Base-by-base conservation (phyloP, 2,329 filamentous ascomycete species). In the Diaporthe destruens region DNA sequence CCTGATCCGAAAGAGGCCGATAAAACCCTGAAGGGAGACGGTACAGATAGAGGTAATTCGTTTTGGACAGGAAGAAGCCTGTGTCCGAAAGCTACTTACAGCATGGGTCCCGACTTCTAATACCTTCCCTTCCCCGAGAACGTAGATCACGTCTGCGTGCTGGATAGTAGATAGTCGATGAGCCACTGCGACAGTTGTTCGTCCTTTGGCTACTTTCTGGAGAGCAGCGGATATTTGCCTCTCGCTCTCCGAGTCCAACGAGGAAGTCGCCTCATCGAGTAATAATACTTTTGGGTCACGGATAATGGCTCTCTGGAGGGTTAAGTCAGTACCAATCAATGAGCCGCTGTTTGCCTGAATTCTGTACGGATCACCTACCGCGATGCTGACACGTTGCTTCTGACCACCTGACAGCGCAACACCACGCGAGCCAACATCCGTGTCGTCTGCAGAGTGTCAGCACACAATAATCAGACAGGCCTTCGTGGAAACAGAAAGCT, bases 121-220 rank as follows among this genome's bases (percentile, higher is more conserved):
- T 55, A 90, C 82, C 75, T 84, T 87, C 32, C 91, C 90, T 74
- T 91, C 87, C 14, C 92, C 92, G 61, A 96, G 89, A 0, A 96
- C 93, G 77, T 93, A 94, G 54, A 95, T 95, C n/a, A 91, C 84
- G 79, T 96, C 91, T 1, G 93, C 92, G 76, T 95, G 92, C 80
- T 93, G 93, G 25, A 95, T 90, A 16, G 92, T 96, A 0, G 91
- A 91, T 63, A 96, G 84, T 18, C 93, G 86, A 80, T 96, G 94
- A 1, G 94, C 94, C 14, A 96, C 93, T 3, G 93, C 92, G 3
- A 96, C 85, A 74, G 93, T 93, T 2, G 94, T 91, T 9, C 88
- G 83, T 2, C 88, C 88, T 75, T 86, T 85, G 4, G 86, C 86
- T 0, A 89, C 90, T 54, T 85, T 85, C 83, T 94, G 91, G 77